phyloP scores from a whole-genome alignment of 2,329 filamentous ascomycete genomes.

The Sordariomycetes sp. region DNA sequence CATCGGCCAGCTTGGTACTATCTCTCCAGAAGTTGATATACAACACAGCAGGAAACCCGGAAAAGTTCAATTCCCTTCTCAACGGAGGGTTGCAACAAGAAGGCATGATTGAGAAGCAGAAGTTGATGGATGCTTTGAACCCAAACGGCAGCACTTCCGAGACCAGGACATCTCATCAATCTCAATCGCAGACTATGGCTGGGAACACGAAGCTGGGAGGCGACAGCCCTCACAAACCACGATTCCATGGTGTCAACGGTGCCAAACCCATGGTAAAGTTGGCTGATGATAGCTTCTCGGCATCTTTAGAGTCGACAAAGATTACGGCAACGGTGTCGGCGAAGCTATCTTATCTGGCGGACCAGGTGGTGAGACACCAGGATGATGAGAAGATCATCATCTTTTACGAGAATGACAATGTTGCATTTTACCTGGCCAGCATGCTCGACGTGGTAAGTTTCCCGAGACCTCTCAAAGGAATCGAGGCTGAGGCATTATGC shows the following conservation, averaged over 20 bases:
- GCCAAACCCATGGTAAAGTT: constrained; percentile 11
- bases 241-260: constrained; percentile 16
- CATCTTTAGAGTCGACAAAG: constrained; percentile 47
- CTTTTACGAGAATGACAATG: constrained; percentile 85
- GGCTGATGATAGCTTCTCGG: constrained; percentile 14
- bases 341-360: constrained; percentile 79
- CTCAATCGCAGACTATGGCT: constrained; percentile 17
- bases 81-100: constrained; percentile 32
- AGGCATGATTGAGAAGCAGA: constrained; percentile 25
- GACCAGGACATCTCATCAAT: constrained; percentile 1
- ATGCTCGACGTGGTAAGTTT: constrained; percentile 59
- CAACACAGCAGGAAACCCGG: constrained; percentile 31
- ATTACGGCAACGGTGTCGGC: constrained; percentile 76
- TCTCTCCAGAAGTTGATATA: constrained; percentile 43
- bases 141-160: too few species aligned
- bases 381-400: constrained; percentile 75
- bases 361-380: constrained; percentile 60
- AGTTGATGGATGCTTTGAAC: constrained; percentile 13
- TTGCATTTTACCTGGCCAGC: constrained; percentile 78
- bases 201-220: constrained; percentile 35
- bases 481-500: constrained; percentile 2
- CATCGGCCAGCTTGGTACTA: constrained; percentile 39
- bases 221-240: constrained; percentile 21
- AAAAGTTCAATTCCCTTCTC: constrained; percentile 36
- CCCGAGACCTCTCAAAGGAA: neutral